Conservation (phyloP, 305 asterid species). For the Euphrasia arctica region DNA sequence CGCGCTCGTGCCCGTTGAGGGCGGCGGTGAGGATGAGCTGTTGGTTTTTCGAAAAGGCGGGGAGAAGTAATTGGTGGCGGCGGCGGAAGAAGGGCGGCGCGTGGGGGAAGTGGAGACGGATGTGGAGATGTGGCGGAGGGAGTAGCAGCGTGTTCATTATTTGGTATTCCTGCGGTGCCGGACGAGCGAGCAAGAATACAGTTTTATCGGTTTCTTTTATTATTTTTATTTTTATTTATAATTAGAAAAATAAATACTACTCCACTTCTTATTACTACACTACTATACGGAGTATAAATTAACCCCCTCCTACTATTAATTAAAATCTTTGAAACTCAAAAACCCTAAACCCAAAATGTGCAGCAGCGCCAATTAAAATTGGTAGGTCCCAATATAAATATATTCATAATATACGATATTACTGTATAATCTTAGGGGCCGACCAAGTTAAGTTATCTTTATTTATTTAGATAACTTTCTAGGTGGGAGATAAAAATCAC, state of each 20-base stretch:
- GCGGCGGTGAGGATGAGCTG: slow-evolving; percentile 27
- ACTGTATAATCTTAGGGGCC: no score
- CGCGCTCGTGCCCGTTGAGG: slow-evolving; percentile 29
- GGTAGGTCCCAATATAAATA: no score
- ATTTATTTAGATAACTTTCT: no score
- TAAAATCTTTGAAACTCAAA: background rate
- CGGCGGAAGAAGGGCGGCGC: slow-evolving; percentile 31
- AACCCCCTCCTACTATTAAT: no score
- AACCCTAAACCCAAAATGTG: no score
- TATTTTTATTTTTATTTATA: background rate
- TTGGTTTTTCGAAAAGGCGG: slow-evolving; percentile 29
- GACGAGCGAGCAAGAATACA: slow-evolving; percentile 20
- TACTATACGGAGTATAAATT: no score
- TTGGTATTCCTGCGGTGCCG: slow-evolving; percentile 7
- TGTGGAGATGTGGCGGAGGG: slow-evolving; percentile 46
- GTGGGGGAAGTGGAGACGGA: slow-evolving; percentile 39
- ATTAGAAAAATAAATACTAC: background rate
- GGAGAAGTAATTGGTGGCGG: slow-evolving; percentile 27
- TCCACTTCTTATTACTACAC: no score
- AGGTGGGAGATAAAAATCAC: no score
- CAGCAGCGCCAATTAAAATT: no score
- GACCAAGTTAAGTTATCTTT: no score
- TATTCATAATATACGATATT: no score
- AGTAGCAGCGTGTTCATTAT: slow-evolving; percentile 55
- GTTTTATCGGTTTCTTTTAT: slow-evolving; percentile 29